Evolutionary conservation across 805 yeast genomes (phyloP), one percentile per base, ranked within the genome.

Genomic region (Jamesozyma rosinii): DNA sequence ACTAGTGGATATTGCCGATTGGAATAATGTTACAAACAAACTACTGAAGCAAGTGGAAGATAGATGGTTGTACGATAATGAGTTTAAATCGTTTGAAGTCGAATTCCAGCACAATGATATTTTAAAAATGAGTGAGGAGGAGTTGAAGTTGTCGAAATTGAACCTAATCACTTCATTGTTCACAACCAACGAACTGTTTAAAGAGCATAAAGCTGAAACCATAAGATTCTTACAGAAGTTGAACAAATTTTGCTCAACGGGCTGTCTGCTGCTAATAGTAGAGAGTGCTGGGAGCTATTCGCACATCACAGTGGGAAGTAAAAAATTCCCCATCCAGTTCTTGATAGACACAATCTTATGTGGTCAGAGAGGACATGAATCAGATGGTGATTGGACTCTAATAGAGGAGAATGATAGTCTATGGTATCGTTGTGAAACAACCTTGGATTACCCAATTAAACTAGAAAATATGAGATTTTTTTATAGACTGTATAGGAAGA

Each of bases 251-350:
- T 84, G 94, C 60, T 56, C 62, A 30, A 43, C 59, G 1, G 92
- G 89, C 0, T 64, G 85, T 14, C 60, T 74, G 24, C 61, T 87
- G 30, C 66, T 88, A 37, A 76, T 87, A 20, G 76, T 85, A 1
- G 96, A 87, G 55, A 81, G 92, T 64, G 96, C 96, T 0, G 95
- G 96, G 0, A 83, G 94, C 9, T 87, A 80, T 61, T 84, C 95
- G 1, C 81, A 85, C 52, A 83, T 87, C 32, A 71, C 77, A 2
- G 72, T 87, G 35, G 95, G 95, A 3, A 61, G 76, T 26, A 86
- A 82, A 58, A 74, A 68, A 50, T 87, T 87, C 65, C 95, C 95
- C 0, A 80, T 87, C 3, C 88, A 85, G 50, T 85, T 82, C 53
- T 67, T 87, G 33, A 68, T 88, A 10, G 95, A 87, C 55, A 83